Percentiles rank a stretch among this genome's conserved stretches.
phyloP scores from a whole-genome alignment of 164 flowering plant species.

The Magnolia officinalis region DNA sequence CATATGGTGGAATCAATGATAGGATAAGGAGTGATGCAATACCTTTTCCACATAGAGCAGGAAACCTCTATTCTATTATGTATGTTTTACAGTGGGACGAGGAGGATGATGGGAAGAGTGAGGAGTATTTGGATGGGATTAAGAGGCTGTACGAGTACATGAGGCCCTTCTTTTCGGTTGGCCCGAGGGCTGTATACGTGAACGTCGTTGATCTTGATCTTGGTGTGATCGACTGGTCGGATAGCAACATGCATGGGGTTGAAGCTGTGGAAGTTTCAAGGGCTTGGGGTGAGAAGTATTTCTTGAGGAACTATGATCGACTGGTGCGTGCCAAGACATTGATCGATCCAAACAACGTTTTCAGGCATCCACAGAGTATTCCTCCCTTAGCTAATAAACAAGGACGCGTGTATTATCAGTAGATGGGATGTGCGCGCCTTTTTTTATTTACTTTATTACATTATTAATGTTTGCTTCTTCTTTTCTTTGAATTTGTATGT shows the following conservation, averaged over 20 bases:
- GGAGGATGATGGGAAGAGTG: background rate
- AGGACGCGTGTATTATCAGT: too few relatives aligned
- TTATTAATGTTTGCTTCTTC: too few relatives aligned
- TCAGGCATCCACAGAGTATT: conserved; percentile 12
- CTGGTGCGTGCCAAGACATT: conserved; percentile 5
- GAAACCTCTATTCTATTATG: conserved; percentile 9
- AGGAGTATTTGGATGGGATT: conserved; percentile 1
- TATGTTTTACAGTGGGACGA: conserved; percentile 13
- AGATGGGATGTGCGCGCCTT: too few relatives aligned
- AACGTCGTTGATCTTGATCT: conserved; percentile 12
- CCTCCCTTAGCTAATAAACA: background rate
- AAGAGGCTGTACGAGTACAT: conserved; percentile 7
- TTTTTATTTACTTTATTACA: too few relatives aligned
- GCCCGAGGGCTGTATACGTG: conserved; percentile 11
- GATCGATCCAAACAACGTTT: conserved; percentile 15
- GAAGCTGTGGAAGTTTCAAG: conserved; percentile 4
- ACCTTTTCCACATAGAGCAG: conserved; percentile 25
- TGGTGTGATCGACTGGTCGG: conserved; percentile 3
- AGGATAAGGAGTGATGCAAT: conserved; percentile 6
- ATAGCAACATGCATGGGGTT: background rate
- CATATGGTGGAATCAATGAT: conserved; percentile 25
- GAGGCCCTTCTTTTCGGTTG: conserved; percentile 4
- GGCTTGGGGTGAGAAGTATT: conserved; percentile 15
- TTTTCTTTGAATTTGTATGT: too few relatives aligned
- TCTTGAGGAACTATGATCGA: background rate